Evolutionary conservation across 169 alveolate genomes (phyloP), one percentile per base, ranked within the genome.

Genomic region (Eimeria acervulina): DNA sequence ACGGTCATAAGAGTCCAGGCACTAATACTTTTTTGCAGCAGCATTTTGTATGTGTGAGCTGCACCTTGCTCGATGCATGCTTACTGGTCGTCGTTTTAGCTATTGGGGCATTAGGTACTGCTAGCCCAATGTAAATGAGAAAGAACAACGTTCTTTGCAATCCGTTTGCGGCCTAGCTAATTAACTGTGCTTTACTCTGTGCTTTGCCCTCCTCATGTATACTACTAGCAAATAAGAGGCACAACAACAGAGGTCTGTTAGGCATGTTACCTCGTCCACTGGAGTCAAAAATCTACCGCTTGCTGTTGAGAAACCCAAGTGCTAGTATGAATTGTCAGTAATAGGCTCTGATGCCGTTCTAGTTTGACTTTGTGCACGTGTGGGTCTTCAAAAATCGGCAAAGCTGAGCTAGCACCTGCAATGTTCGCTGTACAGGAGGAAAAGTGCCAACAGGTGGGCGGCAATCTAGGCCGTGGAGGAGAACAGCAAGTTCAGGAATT

Each of bases 401-500:
- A 63, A 17, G 33, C 31, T 26, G 10, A 19, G 23, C 88, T 26
- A 63, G 38, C 33, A 40, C 23, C 88, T 81, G 26, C n/a, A 31
- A 47, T 81, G 17, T 36, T 23, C 31, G 42, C 33, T 51, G 26
- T 47, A 52, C 72, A 51, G 66, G 90, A 51, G 13, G 70, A 81
- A 12, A 28, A 0, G 31, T 51, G 74, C 47, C 90, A 81, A n/a
- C 74, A 81, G 42, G 81, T 1, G 12, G 21, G 42, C 6, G 81
- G 36, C 31, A 19, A 59, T 55, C 55, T 78, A 51, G 38, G 80
- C 59, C 44, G 68, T 42, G 93, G 36, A 33, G 44, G 28, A 21
- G 44, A 55, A 68, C 93, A 85, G 42, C 59, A 85, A 51, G 74
- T 85, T 38, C 76, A 85, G n/a, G 80, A 85, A 26, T 68, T 59